Base-by-base conservation (phyloP, 371 early-diverging fungal genomes). In the Actinomucor elegans region DNA sequence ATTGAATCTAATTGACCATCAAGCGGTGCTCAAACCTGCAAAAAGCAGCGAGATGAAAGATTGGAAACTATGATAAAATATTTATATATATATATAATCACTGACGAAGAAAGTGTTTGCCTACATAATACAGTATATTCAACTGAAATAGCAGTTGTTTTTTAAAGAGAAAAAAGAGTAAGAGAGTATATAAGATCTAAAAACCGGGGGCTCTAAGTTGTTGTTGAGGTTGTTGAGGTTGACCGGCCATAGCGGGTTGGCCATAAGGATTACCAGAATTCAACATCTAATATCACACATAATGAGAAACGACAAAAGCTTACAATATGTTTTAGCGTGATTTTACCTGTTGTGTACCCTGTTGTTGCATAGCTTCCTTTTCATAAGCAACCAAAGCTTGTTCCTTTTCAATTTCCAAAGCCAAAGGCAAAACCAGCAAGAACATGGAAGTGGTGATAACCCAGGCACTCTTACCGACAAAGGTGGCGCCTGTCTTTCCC, bases 371-470 rank as follows among this genome's bases (percentile, higher is more conserved):
- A 29, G 72, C 77, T 67, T 84, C 87, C 49, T 72, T 70, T 60
- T 90, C 91, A 70, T 86, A 88, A 70, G 88, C 86, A 66, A 83
- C 77, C 75, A 91, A 75, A 48, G 86, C 85, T 62, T 86, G 84
- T 38, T 88, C 88, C 47, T 86, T 85, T 66, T 89, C 90, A 27
- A 87, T 72, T 67, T 88, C 90, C 44, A 88, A 67, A 32, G 84
- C 86, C 46, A 88, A 73, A 23, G 90, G 90, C 44, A 93, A 69
- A 28, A 93, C 83, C 40, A 89, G 71, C 23, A 89, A 75, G 27
- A 94, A 64, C 64, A 88, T 89, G 45, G 84, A 84, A 8, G 90
- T 91, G 18, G 90, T 85, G 11, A 90, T 67, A n/a, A 91, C 85
- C 92, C 92, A 91, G 20, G 87, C 87, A 33, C 85, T 72, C 72